These are phyloP conservation scores for Ustilago curta DNA, from an alignment of 1,284 basidiomycete genomes.

Conservation along the genomic window DNA sequence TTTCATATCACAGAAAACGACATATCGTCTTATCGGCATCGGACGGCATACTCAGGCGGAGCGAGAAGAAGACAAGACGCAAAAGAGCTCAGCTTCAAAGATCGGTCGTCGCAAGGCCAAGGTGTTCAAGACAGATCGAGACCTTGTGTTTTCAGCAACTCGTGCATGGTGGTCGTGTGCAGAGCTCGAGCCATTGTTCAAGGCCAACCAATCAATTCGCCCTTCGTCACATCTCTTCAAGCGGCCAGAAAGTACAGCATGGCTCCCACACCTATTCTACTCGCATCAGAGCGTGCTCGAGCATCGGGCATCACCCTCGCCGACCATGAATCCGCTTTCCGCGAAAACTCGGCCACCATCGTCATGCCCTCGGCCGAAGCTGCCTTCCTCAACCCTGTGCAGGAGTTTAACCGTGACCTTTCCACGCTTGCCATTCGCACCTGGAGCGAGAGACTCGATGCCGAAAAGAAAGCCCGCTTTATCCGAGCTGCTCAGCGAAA, in stretches of 20 bases:
- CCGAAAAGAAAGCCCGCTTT: constrained; percentile 77
- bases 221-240: constrained; percentile 1
- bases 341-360: constrained; percentile 66
- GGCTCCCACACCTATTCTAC: constrained; percentile 64
- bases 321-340: constrained; percentile 61
- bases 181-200: constrained; percentile 22
- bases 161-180: constrained; percentile 29
- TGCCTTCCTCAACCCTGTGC: constrained; percentile 94
- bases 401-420: constrained; percentile 97
- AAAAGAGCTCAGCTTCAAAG: no score
- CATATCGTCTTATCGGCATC: not conserved
- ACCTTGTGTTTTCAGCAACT: not conserved
- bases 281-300: constrained; percentile 52
- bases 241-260: constrained; percentile 29
- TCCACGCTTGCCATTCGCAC: constrained; percentile 88
- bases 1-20: not conserved
- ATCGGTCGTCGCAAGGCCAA: not conserved
- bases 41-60: not conserved
- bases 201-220: constrained; percentile 11
- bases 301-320: constrained; percentile 59
- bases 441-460: constrained; percentile 83
- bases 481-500: constrained; percentile 70
- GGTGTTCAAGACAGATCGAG: not conserved
- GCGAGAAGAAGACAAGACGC: not conserved
- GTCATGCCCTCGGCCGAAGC: constrained; percentile 66